Evolutionary conservation across 1,284 basidiomycete genomes (phyloP).

Genomic region (Ustilago crameri): DNA sequence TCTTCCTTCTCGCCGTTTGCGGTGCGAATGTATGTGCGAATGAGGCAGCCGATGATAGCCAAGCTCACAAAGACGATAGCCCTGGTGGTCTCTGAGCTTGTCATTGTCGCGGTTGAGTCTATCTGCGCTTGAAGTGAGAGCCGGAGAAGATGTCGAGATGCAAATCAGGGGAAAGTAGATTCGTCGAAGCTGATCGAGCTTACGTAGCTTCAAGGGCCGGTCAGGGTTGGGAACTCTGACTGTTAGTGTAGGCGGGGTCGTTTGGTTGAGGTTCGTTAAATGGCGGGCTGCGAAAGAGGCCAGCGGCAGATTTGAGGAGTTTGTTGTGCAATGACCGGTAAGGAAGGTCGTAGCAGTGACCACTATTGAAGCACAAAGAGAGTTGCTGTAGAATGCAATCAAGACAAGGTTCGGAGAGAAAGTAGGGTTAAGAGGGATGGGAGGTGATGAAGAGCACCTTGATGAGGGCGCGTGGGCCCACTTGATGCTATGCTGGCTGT

Average conservation of each 20-base stretch:
- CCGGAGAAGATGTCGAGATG: neutral
- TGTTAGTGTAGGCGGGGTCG: too few relatives aligned
- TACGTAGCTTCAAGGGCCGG: too few relatives aligned
- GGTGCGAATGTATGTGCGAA: conserved; percentile 46
- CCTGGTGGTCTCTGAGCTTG: conserved; percentile 34
- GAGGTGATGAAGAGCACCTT: neutral
- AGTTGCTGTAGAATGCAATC: too few relatives aligned
- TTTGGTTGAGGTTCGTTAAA: too few relatives aligned
- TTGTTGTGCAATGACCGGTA: too few relatives aligned
- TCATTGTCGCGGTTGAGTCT: conserved; percentile 24
- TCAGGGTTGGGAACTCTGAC: too few relatives aligned
- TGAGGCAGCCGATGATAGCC: conserved; percentile 40
- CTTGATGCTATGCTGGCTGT: neutral
- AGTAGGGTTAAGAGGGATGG: too few relatives aligned
- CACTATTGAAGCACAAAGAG: too few relatives aligned
- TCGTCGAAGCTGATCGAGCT: too few relatives aligned
- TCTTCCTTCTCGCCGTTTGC: conserved; percentile 46
- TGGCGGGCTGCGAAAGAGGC: too few relatives aligned
- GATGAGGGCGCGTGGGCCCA: neutral
- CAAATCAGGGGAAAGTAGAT: neutral
- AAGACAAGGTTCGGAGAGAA: too few relatives aligned
- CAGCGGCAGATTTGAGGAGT: neutral
- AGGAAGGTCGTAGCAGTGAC: too few relatives aligned
- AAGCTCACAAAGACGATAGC: conserved; percentile 38
- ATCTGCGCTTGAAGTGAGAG: neutral